Evolutionary conservation across 2,329 filamentous ascomycete species (phyloP), one percentile per base, ranked within the genome.

Genomic region (Xylariaceae sp.): DNA sequence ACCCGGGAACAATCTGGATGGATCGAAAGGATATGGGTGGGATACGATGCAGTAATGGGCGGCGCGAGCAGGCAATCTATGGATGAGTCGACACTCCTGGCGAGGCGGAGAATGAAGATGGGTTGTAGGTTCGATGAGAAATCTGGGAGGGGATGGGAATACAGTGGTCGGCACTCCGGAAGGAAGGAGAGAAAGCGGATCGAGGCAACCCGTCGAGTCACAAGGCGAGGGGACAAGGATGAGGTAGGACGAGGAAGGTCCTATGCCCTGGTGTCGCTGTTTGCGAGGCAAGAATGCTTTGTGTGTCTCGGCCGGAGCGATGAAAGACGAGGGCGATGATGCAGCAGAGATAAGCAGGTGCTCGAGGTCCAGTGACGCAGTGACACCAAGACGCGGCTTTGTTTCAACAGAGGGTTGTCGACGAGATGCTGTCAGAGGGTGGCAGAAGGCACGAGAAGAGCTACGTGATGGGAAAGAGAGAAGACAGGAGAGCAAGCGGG

Each of bases 291-390:
- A 29, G 32, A 23, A 31, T 27, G 42, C 44, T 45, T 46, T 46
- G 36, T 46, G 17, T 36, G n/a, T n/a, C 9, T 32, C 22, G 19
- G 19, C 25, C 13, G 43, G 43, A 33, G 30, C 15, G 14, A 11
- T 34, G 31, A 32, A 31, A 22, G 29, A 14, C 15, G 30, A 35
- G 17, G 36, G 25, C 33, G 30, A 22, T 33, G 14, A 5, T 18
- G 13, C 18, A 43, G 32, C 35, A 40, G 37, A 25, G 35, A 37
- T 28, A 29, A 29, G 29, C 29, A 31, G 33, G 24, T 27, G 31
- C 29, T 32, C 35, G 33, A 40, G 37, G 40, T 45, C 46, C 46
- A 49, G 43, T 47, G 49, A 52, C 36, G 36, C 35, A 33, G 32
- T 21, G 27, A 18, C 25, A 29, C 18, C 26, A 22, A 29, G 17